phyloP scores from a whole-genome alignment of 352 stramenopile genomes.

The Peronospora destructor region DNA sequence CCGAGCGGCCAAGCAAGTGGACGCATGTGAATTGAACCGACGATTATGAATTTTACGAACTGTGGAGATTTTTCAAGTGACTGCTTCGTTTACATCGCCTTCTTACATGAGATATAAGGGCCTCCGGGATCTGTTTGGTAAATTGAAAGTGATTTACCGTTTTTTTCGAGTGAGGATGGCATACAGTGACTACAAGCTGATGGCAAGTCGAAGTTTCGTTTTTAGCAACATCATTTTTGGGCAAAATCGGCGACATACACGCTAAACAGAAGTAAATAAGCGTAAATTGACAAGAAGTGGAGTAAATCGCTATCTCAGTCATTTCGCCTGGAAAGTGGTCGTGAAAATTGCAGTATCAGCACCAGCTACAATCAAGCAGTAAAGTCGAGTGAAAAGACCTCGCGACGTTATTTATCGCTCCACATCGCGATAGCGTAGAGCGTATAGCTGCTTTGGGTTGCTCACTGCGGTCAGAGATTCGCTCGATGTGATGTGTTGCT shows the following conservation, averaged over 20 bases:
- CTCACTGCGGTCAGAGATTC: slow-evolving; percentile 89
- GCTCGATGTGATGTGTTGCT: slow-evolving; percentile 85
- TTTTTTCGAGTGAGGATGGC: too few species aligned
- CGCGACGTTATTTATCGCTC: slow-evolving; percentile 66
- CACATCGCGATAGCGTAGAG: slow-evolving; percentile 85
- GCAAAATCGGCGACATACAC: too few species aligned
- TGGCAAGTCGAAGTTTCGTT: too few species aligned
- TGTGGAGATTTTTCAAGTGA: too few species aligned
- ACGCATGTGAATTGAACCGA: slow-evolving; percentile 23
- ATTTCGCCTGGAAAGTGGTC: slow-evolving; percentile 66
- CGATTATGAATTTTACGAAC: slow-evolving; percentile 6
- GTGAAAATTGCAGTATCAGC: slow-evolving; percentile 83
- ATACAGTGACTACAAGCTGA: slow-evolving; percentile 9
- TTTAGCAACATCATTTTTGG: too few species aligned
- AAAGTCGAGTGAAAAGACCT: slow-evolving; percentile 86
- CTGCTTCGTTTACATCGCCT: neutral
- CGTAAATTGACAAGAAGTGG: slow-evolving; percentile 73
- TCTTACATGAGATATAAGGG: neutral
- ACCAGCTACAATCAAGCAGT: slow-evolving; percentile 71
- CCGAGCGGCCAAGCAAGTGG: neutral
- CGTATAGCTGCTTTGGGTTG: slow-evolving; percentile 86
- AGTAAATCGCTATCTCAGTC: slow-evolving; percentile 52
- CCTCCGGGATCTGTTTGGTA: neutral
- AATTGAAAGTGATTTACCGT: too few species aligned
- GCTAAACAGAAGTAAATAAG: too few species aligned